These are phyloP conservation scores for Aspergillus baeticus DNA, from an alignment of 495 filamentous ascomycete species.

Conservation along the genomic window DNA sequence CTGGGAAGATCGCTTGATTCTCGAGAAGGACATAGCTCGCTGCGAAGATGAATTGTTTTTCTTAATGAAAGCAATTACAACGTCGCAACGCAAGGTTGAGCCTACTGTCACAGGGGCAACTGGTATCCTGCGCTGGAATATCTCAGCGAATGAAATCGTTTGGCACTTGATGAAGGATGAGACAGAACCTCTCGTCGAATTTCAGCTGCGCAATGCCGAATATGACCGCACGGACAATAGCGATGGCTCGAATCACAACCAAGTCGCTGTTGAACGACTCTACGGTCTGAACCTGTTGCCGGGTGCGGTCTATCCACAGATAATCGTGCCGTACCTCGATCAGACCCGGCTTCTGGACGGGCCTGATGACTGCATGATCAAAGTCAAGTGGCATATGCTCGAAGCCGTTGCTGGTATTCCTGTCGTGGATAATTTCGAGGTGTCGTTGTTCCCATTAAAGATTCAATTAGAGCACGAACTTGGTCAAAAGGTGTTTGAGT, in stretches of 20 bases:
- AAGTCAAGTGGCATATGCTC: constrained; percentile 94
- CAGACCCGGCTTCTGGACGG: constrained; percentile 51
- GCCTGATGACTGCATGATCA: constrained; percentile 71
- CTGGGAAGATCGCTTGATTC: constrained; percentile 81
- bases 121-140: constrained; percentile 83
- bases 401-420: constrained; percentile 98
- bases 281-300: constrained; percentile 85
- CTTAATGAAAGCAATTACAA: constrained; percentile 99
- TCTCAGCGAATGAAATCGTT: constrained; percentile 87
- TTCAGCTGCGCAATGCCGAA: constrained; percentile 83
- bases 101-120: constrained; percentile 62
- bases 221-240: constrained; percentile 95
- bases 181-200: constrained; percentile 86
- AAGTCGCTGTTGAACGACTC: constrained; percentile 79
- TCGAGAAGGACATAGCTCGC: constrained; percentile 83
- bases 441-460: constrained; percentile 88
- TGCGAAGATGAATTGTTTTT: constrained; percentile 99
- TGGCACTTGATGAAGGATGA: constrained; percentile 92
- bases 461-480: constrained; percentile 93
- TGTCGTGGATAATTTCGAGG: constrained; percentile 95
- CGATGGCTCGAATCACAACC: constrained; percentile 93
- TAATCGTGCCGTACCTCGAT: constrained; percentile 86
- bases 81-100: constrained; percentile 82
- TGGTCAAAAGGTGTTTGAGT: constrained; percentile 93
- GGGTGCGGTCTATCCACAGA: constrained; percentile 90